Base-by-base conservation (phyloP, 2,329 filamentous ascomycete genomes). In the Daldinia sp. region DNA sequence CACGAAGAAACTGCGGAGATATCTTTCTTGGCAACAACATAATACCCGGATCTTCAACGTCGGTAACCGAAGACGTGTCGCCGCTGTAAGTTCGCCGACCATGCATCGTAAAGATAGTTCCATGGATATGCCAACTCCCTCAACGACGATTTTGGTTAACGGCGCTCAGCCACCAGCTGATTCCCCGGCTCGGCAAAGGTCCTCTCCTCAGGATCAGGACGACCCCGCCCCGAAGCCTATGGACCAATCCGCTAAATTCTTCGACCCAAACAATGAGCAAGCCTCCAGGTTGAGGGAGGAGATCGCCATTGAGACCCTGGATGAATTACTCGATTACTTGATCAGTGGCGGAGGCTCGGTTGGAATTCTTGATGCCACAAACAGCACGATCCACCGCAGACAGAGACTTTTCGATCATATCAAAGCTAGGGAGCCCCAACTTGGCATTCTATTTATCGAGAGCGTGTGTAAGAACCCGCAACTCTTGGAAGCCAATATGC, bases 1-100 rank as follows among this genome's bases (percentile, higher is more conserved):
- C 73, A 98, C 95, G 64, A 98, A 98, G 83, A 99, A 99, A 81
- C 86, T 99, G 66, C 91, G 95, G 61, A 87, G 95, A 64, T 99
- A 98, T 75, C 81, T 99, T 51, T 94, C 96, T 50, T 99, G 95
- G 95, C 88, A 97, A 73, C 95, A 99, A 75, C 94, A 99, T 78
- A 92, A 97, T 73, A 95, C 94, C 10, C 87, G 85, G 69, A 97
- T 99, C 71, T 99, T 99, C 86, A 99, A 99, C 73, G 95, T 99
- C 34, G 95, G 95, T 63, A 94, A 97, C 77, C 86, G 93, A 73
- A 86, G 95, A 71, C 90, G 95, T 71, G 87, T 94, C 51, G 91
- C 90, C 41, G 90, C 90, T 13, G 76, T 82, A 48, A 37, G 58
- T 8, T 70, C 67, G 43, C 77, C 77, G 23, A 76, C 77, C n/a